phyloP scores from a whole-genome alignment of 495 filamentous ascomycete genomes.

The Neurospora sp. region DNA sequence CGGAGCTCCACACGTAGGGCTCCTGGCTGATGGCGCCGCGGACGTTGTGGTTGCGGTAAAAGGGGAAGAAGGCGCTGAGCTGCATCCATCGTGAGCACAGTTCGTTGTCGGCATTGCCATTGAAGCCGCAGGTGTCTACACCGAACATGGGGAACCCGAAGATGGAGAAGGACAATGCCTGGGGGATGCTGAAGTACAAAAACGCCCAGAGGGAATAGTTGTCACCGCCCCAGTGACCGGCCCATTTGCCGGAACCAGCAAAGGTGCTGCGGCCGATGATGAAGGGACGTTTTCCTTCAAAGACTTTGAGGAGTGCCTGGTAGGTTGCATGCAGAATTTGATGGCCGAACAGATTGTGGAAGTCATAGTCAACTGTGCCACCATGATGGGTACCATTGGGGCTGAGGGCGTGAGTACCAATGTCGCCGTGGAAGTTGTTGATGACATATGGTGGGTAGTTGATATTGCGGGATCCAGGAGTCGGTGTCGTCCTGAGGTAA shows the following conservation, averaged over 20 bases:
- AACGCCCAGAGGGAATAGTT: constrained; percentile 59
- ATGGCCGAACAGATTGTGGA: constrained; percentile 69
- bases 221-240: constrained; percentile 85
- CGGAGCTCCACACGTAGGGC: constrained; percentile 63
- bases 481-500: constrained; percentile 56
- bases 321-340: constrained; percentile 75
- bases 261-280: constrained; percentile 82
- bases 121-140: constrained; percentile 73
- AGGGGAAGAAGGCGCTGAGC: constrained; percentile 75
- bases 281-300: constrained; percentile 63
- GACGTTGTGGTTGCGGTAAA: constrained; percentile 78
- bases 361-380: constrained; percentile 66
- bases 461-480: constrained; percentile 60
- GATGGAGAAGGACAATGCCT: constrained; percentile 68
- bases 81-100: constrained; percentile 85
- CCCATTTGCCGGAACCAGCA: constrained; percentile 67
- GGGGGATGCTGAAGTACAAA: constrained; percentile 72
- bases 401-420: constrained; percentile 62
- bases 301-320: constrained; percentile 53
- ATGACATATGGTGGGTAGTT: constrained; percentile 75
- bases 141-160: constrained; percentile 89
- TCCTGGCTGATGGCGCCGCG: constrained; percentile 57
- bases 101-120: constrained; percentile 58
- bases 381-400: constrained; percentile 72
- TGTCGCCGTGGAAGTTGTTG: constrained; percentile 68